Conservation (phyloP, 2,329 filamentous ascomycete genomes). For the Scedosporium aurantiacum region DNA sequence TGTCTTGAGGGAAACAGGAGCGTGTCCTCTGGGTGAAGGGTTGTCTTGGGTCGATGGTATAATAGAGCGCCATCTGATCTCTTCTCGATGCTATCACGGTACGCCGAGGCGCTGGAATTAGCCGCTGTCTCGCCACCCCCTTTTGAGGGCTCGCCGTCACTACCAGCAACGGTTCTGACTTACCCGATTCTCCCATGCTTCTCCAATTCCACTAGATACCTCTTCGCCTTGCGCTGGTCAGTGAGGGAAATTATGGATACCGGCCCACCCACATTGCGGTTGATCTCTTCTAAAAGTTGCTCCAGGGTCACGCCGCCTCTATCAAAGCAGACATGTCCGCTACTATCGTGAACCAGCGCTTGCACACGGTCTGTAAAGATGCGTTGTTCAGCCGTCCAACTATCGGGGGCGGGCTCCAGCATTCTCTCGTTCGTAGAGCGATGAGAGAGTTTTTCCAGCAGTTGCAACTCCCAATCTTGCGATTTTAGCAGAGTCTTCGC, state of each 20-base stretch:
- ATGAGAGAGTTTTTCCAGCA: conserved; percentile 20
- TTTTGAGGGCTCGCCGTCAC: background rate
- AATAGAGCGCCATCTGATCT: no score
- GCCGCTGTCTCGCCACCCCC: background rate
- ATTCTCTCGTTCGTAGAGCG: conserved; percentile 8
- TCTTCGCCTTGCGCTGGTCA: background rate
- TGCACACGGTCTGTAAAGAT: conserved; percentile 15
- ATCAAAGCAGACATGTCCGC: conserved; percentile 10
- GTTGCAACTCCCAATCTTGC: conserved; percentile 17
- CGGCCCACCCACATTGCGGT: conserved; percentile 9
- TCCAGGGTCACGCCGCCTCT: conserved; percentile 8
- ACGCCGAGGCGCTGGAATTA: background rate
- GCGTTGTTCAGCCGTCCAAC: conserved; percentile 4
- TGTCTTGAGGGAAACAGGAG: no score
- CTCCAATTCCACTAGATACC: background rate
- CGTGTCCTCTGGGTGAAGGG: conserved; percentile 3
- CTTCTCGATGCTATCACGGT: background rate
- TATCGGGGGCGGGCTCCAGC: background rate
- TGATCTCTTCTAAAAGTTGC: conserved; percentile 15
- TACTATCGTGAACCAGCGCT: conserved; percentile 14
- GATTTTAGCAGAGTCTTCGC: background rate
- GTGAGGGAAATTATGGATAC: conserved; percentile 3
- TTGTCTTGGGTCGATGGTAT: background rate
- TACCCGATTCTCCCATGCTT: background rate
- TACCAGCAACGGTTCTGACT: background rate